Conservation (phyloP, 306 rosid species). For the Vigna unguiculata region DNA sequence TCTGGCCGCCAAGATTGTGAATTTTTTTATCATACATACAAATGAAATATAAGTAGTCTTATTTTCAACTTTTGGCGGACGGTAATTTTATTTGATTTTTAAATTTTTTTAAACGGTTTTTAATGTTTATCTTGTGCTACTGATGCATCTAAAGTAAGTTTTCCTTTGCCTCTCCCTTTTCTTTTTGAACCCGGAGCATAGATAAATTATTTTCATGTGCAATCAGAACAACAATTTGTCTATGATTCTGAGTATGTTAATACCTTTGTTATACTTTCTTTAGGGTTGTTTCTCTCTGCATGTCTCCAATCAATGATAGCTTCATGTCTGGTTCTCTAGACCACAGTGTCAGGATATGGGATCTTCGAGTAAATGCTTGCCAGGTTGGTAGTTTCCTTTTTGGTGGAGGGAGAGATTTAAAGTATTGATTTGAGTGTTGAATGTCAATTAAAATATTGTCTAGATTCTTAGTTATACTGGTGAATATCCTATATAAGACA, state of each 20-base stretch:
- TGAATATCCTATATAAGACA: background rate
- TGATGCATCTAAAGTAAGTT: no score
- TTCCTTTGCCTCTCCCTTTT: no score
- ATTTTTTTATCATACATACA: background rate
- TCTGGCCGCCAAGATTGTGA: slow-evolving; percentile 12
- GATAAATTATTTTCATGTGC: slow-evolving; percentile 27
- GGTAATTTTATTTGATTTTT: background rate
- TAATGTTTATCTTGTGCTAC: no score
- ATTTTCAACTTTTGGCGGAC: slow-evolving; percentile 16
- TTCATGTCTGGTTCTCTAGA: slow-evolving; percentile 98
- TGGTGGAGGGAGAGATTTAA: slow-evolving; percentile 3
- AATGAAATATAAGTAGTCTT: slow-evolving; percentile 24
- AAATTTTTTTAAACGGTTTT: background rate
- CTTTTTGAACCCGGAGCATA: slow-evolving; percentile 8
- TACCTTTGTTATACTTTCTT: slow-evolving; percentile 35
- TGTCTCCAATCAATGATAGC: slow-evolving; percentile 98
- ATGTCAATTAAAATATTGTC: slow-evolving; percentile 7
- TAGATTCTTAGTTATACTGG: slow-evolving; percentile 16
- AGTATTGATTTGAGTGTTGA: slow-evolving; percentile 7
- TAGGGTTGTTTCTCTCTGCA: slow-evolving; percentile 95
- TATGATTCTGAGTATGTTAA: slow-evolving; percentile 8
- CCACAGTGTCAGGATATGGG: slow-evolving; percentile 96
- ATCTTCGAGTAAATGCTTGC: slow-evolving; percentile 97
- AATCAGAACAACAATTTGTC: background rate
- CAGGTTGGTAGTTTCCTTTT: slow-evolving; percentile 63